Evolutionary conservation across 2,329 filamentous ascomycete species (phyloP).

Genomic region (Colletotrichum echinochloae): DNA sequence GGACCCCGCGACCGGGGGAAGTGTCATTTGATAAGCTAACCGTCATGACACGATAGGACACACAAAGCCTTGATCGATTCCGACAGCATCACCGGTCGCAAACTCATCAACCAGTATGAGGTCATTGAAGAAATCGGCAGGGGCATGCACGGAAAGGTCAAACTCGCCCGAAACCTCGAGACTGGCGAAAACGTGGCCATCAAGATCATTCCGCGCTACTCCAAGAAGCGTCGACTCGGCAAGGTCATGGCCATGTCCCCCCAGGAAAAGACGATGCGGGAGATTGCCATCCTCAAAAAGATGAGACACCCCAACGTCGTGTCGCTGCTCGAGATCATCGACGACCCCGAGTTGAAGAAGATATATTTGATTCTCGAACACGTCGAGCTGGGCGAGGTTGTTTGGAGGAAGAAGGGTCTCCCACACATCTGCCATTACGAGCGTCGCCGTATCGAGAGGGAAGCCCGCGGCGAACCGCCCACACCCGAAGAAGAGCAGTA

Average conservation of each 20-base stretch:
- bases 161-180: conserved; percentile 85
- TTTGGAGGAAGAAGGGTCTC: conserved; percentile 91
- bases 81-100: conserved; percentile 89
- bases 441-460: conserved; percentile 81
- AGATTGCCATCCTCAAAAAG: conserved; percentile 98
- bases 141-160: conserved; percentile 97
- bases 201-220: conserved; percentile 97
- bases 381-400: conserved; percentile 92
- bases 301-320: conserved; percentile 98
- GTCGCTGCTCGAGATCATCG: conserved; percentile 94
- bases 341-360: conserved; percentile 95
- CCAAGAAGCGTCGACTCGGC: conserved; percentile 91
- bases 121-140: conserved; percentile 96
- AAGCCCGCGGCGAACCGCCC: conserved; percentile 71
- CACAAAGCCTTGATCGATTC: conserved; percentile 93
- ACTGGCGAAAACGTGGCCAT: conserved; percentile 88
- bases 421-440: conserved; percentile 87
- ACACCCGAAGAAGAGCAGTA: conserved; percentile 71
- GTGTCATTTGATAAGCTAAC: conserved; percentile 27
- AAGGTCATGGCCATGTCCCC: conserved; percentile 76
- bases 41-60: conserved; percentile 66
- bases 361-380: conserved; percentile 98
- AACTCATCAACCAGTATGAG: conserved; percentile 97
- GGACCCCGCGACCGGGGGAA: conserved; percentile 27
- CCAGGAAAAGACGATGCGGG: conserved; percentile 88